phyloP scores from a whole-genome alignment of 768 basidiomycete species.

The Rubroboletus pulcherrimus region DNA sequence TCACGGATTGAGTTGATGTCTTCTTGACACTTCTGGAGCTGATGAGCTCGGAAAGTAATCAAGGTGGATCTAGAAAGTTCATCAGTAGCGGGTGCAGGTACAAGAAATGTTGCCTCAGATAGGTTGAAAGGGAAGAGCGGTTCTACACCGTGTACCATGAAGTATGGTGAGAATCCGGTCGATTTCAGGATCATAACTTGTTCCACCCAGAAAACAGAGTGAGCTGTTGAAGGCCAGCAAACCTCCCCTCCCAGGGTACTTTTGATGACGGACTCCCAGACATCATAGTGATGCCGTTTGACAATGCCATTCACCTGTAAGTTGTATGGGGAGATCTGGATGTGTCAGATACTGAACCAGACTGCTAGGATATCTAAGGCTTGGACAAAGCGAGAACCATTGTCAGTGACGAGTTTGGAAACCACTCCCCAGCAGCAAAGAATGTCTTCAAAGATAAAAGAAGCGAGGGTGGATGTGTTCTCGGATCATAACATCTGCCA shows the following conservation, averaged over 20 bases:
- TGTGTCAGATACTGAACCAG: neutral
- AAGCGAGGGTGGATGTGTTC: no score
- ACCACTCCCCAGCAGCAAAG: no score
- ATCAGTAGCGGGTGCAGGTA: neutral
- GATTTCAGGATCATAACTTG: no score
- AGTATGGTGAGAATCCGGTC: neutral
- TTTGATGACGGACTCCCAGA: neutral
- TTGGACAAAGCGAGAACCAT: neutral
- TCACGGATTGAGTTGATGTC: accelerated
- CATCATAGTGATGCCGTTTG: neutral
- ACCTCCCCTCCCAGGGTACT: neutral
- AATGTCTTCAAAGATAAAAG: no score
- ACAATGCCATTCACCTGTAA: neutral
- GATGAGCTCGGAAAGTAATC: neutral
- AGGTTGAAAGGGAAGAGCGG: constrained; percentile 31
- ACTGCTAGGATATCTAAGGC: neutral
- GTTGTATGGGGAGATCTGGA: neutral
- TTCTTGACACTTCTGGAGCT: neutral
- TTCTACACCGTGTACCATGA: constrained; percentile 21
- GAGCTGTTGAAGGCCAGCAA: neutral
- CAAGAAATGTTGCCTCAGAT: constrained; percentile 21
- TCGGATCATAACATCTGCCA: no score
- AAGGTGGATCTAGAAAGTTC: neutral
- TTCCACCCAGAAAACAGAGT: neutral
- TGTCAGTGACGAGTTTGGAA: no score